Evolutionary conservation across 2,329 filamentous ascomycete genomes (phyloP).

Genomic region (Nectriaceae sp.): DNA sequence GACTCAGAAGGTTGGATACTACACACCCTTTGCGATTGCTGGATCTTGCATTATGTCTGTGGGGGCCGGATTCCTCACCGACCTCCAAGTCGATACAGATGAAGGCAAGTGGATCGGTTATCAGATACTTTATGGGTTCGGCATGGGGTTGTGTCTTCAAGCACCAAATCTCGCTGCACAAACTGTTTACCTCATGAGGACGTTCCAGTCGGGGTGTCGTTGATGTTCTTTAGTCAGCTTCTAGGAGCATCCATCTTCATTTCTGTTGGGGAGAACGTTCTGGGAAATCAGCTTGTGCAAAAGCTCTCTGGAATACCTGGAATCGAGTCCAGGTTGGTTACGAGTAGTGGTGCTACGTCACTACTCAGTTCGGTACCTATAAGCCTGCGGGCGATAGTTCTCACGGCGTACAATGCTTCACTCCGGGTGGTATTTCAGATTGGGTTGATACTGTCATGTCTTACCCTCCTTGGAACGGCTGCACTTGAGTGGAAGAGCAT

Average conservation of each 20-base stretch:
- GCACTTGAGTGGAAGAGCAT: not conserved
- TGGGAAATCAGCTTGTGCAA: slow-evolving; percentile 41
- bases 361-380: slow-evolving; percentile 27
- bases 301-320: slow-evolving; percentile 33
- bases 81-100: slow-evolving; percentile 22
- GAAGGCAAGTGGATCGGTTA: slow-evolving; percentile 24
- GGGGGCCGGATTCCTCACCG: slow-evolving; percentile 44
- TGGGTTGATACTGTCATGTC: slow-evolving; percentile 1
- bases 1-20: slow-evolving; percentile 37
- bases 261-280: slow-evolving; percentile 47
- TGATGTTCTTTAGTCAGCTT: slow-evolving; percentile 47
- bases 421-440: slow-evolving; percentile 1
- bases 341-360: slow-evolving; percentile 28
- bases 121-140: slow-evolving; percentile 44
- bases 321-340: slow-evolving; percentile 15
- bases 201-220: slow-evolving; percentile 43
- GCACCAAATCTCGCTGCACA: slow-evolving; percentile 47
- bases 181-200: slow-evolving; percentile 45
- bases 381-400: slow-evolving; percentile 11
- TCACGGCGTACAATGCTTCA: slow-evolving; percentile 3
- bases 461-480: not conserved
- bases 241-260: slow-evolving; percentile 47
- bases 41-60: slow-evolving; percentile 32
- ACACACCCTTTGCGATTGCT: slow-evolving; percentile 38
- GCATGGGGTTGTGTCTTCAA: slow-evolving; percentile 45